Base-by-base conservation (phyloP, 2,329 filamentous ascomycete species). In the Pyrenophora tritici-repentis region DNA sequence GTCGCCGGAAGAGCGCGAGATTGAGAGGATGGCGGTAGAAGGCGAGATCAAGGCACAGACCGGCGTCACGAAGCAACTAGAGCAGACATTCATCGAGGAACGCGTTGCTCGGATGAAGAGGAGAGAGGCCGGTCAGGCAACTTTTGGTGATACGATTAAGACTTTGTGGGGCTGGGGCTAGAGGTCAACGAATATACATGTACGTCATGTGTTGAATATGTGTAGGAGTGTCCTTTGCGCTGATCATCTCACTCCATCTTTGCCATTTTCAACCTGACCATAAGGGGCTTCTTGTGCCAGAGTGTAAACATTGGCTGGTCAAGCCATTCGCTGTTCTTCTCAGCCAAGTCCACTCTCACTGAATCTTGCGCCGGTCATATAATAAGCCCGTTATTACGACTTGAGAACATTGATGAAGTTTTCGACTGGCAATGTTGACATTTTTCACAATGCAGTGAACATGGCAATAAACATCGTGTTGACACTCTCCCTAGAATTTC, bases 91-190 rank as follows among this genome's bases (percentile, higher is more conserved):
- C 18, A 49, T 73, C 9, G 65, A 71, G 50, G 69, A 73, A 54
- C 63, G 69, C 4, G 66, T 72, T 47, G 64, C 65, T 18, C 63
- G 71, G 14, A 65, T 72, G 63, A 67, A 72, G 63, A 61, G 67
- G 47, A 69, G 58, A 49, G 67, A 73, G 43, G 56, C 65, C 12
- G 72, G 72, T 0, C 68, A 71, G 47, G 65, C 68, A 4, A 74
- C 71, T 0, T 58, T 75, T 45, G 72, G 72, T 8, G 72, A 74
- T 56, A 70, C 58, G 3, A 70, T 75, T 18, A 75, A 75, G 47
- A 63, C 58, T 8, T 59, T 62, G 47, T 74, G 71, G 70, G 71
- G 71, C 2, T 73, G 71, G 71, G 63, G 54, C 34, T 68, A 55
- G 68, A 18, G 50, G 33, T 37, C 20, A 10, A 53, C 42, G 55